Evolutionary conservation across 1,139 yeast species (phyloP).

Genomic region (Debaryomycetaceae sp.): DNA sequence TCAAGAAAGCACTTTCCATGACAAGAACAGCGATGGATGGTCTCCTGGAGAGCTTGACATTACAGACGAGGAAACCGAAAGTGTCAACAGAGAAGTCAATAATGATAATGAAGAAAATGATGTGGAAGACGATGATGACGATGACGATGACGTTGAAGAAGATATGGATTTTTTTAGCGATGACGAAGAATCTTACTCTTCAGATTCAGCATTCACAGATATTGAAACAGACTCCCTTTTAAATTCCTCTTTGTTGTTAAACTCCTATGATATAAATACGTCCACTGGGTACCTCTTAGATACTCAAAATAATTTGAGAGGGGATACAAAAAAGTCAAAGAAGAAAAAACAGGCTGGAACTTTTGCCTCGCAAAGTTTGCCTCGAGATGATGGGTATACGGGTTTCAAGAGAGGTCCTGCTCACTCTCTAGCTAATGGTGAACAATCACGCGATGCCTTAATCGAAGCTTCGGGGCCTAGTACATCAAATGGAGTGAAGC

Average conservation of each 20-base stretch:
- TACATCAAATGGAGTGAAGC: background rate
- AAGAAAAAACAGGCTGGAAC: constrained; percentile 13
- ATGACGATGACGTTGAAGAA: constrained; percentile 16
- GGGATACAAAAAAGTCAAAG: constrained; percentile 15
- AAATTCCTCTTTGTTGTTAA: constrained; percentile 29
- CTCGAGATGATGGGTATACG: constrained; percentile 8
- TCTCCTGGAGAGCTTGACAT: background rate
- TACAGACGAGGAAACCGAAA: background rate
- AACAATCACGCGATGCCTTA: background rate
- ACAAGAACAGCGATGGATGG: background rate
- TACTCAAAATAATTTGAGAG: constrained; percentile 8
- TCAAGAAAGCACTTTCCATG: background rate
- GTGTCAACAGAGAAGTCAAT: constrained; percentile 4
- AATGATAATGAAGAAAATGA: constrained; percentile 14
- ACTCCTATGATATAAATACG: constrained; percentile 18
- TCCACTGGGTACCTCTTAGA: constrained; percentile 15
- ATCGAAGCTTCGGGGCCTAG: background rate
- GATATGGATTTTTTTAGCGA: constrained; percentile 15
- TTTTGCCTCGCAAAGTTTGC: constrained; percentile 16
- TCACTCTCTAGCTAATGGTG: background rate
- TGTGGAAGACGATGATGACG: constrained; percentile 10
- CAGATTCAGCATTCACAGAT: constrained; percentile 46
- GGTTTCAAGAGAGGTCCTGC: constrained; percentile 3
- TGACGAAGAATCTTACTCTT: constrained; percentile 25
- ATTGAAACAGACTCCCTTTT: constrained; percentile 39